Base-by-base conservation (phyloP, 192 early-diverging fungal species). In the Thamnidium elegans region DNA sequence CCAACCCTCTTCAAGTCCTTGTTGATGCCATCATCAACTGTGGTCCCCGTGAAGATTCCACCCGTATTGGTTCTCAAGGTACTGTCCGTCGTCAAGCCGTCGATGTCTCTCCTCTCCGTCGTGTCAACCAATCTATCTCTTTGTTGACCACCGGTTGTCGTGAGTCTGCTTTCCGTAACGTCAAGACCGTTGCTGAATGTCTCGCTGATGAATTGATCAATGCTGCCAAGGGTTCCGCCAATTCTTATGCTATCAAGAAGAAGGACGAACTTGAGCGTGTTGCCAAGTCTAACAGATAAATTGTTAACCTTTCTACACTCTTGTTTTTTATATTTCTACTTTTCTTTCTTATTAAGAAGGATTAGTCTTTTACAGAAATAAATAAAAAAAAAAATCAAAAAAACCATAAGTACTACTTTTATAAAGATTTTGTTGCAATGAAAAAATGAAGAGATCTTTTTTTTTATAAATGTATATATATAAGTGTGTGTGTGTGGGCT, bases 191-290 rank as follows among this genome's bases (percentile, higher is more conserved):
- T 86, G 95, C 95, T 69, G 96, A 99, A 84, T 97, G 96, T 85
- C 89, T 97, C 62, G 96, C 95, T 70, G 95, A 99, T 86, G 95
- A 99, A 84, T 88, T 99, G 71, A 97, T 97, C 86, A 97, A 99
- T 85, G 96, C 95, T 68, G 89, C 90, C 73, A 92, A 81, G 67
- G 95, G 96, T 65, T 96, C 94, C 59, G 94, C 96, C 80, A 99
- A 99, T 90, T 96, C 94, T 68, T 99, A 99, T 80, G 96, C 95
- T 72, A 99, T 97, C 91, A 99, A 97, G 89, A 97, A 97, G 94
- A 99, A 99, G 92, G 96, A 96, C 81, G 95, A 96, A 78, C 80
- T 95, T 60, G 92, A 84, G 81, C 91, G 92, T 91, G 90, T 91
- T 75, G 90, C 89, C 75, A 92, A 90, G 74, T 82, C 55, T 60